Conservation (phyloP, 768 basidiomycete genomes). For the Boletus tomentosulus region DNA sequence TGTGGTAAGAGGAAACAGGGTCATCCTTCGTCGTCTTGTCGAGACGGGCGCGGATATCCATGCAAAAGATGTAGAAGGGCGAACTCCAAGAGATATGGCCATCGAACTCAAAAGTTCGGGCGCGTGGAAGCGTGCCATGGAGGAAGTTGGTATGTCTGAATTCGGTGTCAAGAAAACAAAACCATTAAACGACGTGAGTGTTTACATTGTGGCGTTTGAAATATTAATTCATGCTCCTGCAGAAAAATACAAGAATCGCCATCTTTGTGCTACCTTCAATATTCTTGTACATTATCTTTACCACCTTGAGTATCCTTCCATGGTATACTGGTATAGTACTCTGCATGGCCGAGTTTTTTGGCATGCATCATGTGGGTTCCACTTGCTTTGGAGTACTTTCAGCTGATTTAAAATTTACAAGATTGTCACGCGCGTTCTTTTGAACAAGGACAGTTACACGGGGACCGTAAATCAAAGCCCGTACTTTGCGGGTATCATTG, state of each 20-base stretch:
- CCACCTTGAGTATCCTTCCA: constrained; percentile 75
- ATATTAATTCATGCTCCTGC: neutral
- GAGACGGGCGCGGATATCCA: constrained; percentile 82
- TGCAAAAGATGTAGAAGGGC: constrained; percentile 76
- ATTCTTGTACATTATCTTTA: constrained; percentile 80
- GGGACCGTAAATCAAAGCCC: constrained; percentile 84
- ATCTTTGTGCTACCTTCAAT: constrained; percentile 77
- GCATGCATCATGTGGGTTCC: constrained; percentile 84
- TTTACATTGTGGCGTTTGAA: neutral
- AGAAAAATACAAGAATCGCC: constrained; percentile 79
- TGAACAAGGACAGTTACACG: constrained; percentile 78
- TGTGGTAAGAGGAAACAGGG: constrained; percentile 89
- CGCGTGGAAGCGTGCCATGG: constrained; percentile 84
- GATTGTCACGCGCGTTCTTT: constrained; percentile 81
- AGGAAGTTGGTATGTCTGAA: constrained; percentile 81
- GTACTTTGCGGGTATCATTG: constrained; percentile 91
- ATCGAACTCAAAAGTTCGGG: constrained; percentile 86
- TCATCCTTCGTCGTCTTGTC: constrained; percentile 78
- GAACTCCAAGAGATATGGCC: constrained; percentile 94
- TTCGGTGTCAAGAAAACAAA: constrained; percentile 63
- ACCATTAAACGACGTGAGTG: constrained; percentile 66
- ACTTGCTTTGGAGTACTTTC: neutral
- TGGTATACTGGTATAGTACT: constrained; percentile 88
- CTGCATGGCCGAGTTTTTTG: constrained; percentile 83
- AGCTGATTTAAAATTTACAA: constrained; percentile 27